Evolutionary conservation across 805 yeast genomes (phyloP).

Genomic region (Myxozyma melibiosi): DNA sequence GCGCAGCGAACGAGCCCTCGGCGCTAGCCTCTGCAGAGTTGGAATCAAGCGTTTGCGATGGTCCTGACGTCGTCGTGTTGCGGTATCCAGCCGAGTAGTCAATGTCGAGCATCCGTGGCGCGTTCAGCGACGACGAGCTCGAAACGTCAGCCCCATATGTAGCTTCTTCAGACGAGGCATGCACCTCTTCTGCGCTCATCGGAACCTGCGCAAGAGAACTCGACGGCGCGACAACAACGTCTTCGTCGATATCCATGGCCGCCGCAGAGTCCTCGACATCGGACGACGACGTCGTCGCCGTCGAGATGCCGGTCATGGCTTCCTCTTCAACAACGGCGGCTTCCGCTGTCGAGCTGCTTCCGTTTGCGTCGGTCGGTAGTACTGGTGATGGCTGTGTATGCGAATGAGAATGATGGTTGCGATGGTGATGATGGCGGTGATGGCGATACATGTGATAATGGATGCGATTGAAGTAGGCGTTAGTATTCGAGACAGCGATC

Average conservation of each 20-base stretch:
- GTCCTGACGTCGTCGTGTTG: not conserved
- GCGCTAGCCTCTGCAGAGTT: not conserved
- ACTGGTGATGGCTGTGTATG: conserved; percentile 2
- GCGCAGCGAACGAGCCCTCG: not conserved
- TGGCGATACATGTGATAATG: conserved; percentile 21
- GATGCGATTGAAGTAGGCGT: conserved; percentile 11
- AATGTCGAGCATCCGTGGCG: conserved; percentile 6
- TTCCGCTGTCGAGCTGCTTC: not conserved
- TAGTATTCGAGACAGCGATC: not conserved
- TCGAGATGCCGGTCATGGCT: not conserved
- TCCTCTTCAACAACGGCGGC: conserved; percentile 1
- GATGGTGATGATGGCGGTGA: conserved; percentile 29
- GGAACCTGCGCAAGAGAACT: conserved; percentile 9
- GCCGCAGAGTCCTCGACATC: conserved; percentile 10
- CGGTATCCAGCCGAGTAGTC: conserved; percentile 3
- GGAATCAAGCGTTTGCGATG: not conserved
- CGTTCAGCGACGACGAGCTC: not conserved
- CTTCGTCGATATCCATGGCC: conserved; percentile 7
- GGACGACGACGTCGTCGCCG: conserved; percentile 4
- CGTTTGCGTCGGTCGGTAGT: not conserved
- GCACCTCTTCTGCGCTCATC: not conserved
- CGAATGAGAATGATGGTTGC: conserved; percentile 26
- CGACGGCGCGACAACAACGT: conserved; percentile 2
- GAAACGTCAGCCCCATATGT: not conserved
- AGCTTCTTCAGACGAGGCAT: not conserved